Conservation (phyloP, 176 grass and related monocot genomes). For the Cenchrus purpureus region DNA sequence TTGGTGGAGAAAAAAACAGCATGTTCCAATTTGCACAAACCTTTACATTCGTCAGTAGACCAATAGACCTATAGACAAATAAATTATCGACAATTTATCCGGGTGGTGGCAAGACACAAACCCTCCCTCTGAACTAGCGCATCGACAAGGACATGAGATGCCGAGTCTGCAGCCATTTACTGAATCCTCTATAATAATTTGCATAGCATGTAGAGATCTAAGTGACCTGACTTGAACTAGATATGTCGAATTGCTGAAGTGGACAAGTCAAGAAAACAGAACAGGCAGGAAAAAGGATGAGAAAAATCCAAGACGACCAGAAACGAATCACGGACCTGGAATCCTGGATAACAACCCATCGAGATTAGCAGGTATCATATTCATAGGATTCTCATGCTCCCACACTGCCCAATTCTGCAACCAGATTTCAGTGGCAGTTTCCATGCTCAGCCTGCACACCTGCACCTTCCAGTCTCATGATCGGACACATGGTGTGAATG, state of each 20-base stretch:
- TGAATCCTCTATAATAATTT: neutral
- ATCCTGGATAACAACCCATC: slow-evolving; percentile 28
- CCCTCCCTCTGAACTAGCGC: neutral
- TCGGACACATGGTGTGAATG: slow-evolving; percentile 29
- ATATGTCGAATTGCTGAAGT: slow-evolving; percentile 11
- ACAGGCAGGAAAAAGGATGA: slow-evolving; percentile 8
- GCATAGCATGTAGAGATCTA: neutral
- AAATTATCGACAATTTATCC: neutral
- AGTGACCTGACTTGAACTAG: slow-evolving; percentile 28
- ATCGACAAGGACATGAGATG: neutral
- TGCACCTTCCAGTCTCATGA: slow-evolving; percentile 33
- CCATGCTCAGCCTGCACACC: slow-evolving; percentile 34
- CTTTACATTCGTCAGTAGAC: neutral
- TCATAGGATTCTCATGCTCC: slow-evolving; percentile 31
- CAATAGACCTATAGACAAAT: neutral
- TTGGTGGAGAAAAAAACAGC: neutral
- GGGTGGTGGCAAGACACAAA: slow-evolving; percentile 6
- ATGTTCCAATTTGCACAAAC: neutral
- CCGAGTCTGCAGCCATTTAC: neutral
- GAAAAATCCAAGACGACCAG: slow-evolving; percentile 37
- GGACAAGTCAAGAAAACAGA: slow-evolving; percentile 14
- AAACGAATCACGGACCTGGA: slow-evolving; percentile 31
- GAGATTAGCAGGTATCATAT: slow-evolving; percentile 9
- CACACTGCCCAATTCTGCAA: slow-evolving; percentile 43
- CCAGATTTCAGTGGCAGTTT: slow-evolving; percentile 43